Percentiles rank a stretch among this genome's conserved stretches.
These are phyloP conservation scores for Annona squamosa DNA, from an alignment of 164 flowering plant species.

Conservation along the genomic window DNA sequence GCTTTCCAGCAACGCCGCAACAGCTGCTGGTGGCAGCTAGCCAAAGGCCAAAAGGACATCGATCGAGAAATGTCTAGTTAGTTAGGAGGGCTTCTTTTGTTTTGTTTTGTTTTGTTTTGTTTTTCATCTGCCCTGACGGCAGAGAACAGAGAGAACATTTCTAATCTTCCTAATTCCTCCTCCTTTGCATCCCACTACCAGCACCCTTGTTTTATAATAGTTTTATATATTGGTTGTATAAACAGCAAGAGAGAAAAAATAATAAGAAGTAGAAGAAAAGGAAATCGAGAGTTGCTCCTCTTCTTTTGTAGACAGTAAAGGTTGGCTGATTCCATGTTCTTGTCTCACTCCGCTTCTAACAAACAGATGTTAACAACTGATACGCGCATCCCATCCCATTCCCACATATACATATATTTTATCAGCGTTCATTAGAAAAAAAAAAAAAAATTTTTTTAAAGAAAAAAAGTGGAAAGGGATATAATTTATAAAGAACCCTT, in stretches of 20 bases:
- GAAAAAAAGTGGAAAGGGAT: too few relatives aligned
- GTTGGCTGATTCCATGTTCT: neutral
- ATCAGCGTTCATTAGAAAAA: neutral
- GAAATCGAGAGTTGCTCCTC: neutral
- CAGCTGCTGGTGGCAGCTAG: constrained; percentile 41
- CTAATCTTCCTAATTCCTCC: neutral
- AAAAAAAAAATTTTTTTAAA: too few relatives aligned
- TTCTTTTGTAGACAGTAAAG: neutral
- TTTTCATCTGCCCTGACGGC: neutral
- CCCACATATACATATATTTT: neutral
- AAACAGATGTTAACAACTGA: neutral
- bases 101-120: too few relatives aligned
- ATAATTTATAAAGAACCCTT: too few relatives aligned
- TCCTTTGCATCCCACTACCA: neutral
- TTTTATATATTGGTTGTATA: too few relatives aligned
- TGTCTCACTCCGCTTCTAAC: neutral
- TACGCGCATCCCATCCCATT: neutral
- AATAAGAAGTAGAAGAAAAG: too few relatives aligned
- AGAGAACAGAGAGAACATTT: neutral
- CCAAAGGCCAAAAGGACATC: neutral
- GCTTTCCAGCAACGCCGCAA: constrained; percentile 32
- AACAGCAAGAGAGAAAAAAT: neutral
- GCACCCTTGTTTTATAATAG: neutral
- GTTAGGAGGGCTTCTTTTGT: too few relatives aligned
- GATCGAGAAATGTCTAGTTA: too few relatives aligned